Base-by-base conservation (phyloP, 768 basidiomycete genomes). In the Tubosaeta sp. region DNA sequence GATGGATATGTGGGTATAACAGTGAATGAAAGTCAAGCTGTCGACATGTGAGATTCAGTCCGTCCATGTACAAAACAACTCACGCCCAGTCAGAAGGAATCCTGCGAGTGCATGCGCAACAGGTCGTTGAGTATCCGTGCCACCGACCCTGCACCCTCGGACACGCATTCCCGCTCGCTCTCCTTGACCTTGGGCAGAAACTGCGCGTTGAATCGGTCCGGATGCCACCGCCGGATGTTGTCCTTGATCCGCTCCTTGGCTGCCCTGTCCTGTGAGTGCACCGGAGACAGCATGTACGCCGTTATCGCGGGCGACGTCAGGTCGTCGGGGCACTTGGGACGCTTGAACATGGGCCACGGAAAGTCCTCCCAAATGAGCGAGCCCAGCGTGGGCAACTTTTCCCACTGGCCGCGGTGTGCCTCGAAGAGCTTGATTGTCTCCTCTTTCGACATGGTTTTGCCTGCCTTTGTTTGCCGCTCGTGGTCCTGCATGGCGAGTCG, bases 141-240 rank as follows among this genome's bases (percentile, higher is more conserved):
- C 47, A 92, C 89, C 27, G 71, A 69, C 26, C 87, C 88, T 1
- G 86, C 86, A n/a, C 84, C 89, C 52, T 79, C 77, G 68, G 80
- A 78, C 46, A 91, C 86, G 61, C 67, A 78, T 61, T 82, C 86
- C 64, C 75, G 76, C 54, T 90, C 86, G 33, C 65, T 74, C 55
- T 84, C 82, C 45, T 72, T 68, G 45, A 90, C 86, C 67, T 83
- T 83, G 11, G 76, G 71, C 62, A 91, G 65, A 48, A 80, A 70
- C 65, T 85, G 83, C 33, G 81, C 82, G 58, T 90, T 85, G 62
- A 91, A 91, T 32, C 86, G 81, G 69, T 91, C 89, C 5, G 89
- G 88, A 68, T 91, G 88, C 88, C 88, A 91, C 57, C 77, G 72
- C 67, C 80, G 78, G 59, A 91, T 76, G 49, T 83, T 81, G 54